These are phyloP conservation scores for Cladosporium cucumerinum DNA, from an alignment of 2,329 filamentous ascomycete species.

Conservation along the genomic window DNA sequence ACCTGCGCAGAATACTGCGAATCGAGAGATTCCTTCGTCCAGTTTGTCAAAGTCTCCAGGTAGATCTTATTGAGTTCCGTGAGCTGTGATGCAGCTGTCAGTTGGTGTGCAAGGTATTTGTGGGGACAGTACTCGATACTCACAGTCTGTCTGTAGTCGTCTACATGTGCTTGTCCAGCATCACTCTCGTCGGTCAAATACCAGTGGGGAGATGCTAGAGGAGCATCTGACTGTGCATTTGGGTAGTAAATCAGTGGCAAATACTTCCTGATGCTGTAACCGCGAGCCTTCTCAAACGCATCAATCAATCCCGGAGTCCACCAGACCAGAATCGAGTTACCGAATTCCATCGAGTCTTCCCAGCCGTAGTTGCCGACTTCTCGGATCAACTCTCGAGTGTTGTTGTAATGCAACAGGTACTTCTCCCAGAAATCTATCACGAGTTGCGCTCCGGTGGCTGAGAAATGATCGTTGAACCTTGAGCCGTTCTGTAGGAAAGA, in stretches of 20 bases:
- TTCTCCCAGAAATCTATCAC: constrained; percentile 36
- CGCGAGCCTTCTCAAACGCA: constrained; percentile 26
- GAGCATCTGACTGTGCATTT: constrained; percentile 24
- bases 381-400: constrained; percentile 22
- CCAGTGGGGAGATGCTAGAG: constrained; percentile 23
- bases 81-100: background rate
- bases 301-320: constrained; percentile 29
- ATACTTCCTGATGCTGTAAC: constrained; percentile 33
- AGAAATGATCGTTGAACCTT: constrained; percentile 37
- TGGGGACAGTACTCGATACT: constrained; percentile 8
- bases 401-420: constrained; percentile 28
- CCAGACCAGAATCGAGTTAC: constrained; percentile 24
- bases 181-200: constrained; percentile 27
- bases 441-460: constrained; percentile 26
- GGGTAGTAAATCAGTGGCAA: constrained; percentile 31
- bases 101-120: background rate
- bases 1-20: constrained; percentile 33
- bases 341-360: constrained; percentile 37
- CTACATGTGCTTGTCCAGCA: constrained; percentile 23
- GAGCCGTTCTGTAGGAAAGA: constrained; percentile 34
- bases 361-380: constrained; percentile 36
- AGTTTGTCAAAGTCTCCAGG: constrained; percentile 28
- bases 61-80: constrained; percentile 32
- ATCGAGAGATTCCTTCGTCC: constrained; percentile 27
- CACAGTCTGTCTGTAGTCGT: constrained; percentile 33